Base-by-base conservation (phyloP, 257 asterid genomes). In the Capsicum chinense region DNA sequence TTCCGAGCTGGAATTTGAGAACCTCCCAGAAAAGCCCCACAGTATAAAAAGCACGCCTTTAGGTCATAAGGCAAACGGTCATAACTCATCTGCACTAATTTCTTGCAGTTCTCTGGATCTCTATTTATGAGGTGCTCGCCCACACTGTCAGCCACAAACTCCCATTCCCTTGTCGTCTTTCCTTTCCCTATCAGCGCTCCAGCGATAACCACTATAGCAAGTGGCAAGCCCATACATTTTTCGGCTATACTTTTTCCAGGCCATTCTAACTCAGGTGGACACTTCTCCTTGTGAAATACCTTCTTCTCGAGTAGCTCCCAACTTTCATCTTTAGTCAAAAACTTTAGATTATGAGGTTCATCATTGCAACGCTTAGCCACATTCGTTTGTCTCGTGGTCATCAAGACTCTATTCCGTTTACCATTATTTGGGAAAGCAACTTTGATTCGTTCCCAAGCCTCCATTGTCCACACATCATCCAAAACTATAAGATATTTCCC, bases 21-120 rank as follows among this genome's bases (percentile, higher is more conserved):
- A 66, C 88, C 95, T 8, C 91, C 92, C 0, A 91, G 92, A 85
- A 92, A 92, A 87, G 89, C 86, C 56, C 92, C 95, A 35, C 92
- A 83, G 76, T 93, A 93, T 80, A 92, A 83, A 59, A 93, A 93
- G 76, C 95, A 92, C 0, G 89, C 87, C 84, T 81, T 92, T n/a
- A 92, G 83, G 84, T 89, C 87, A 56, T 92, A 89, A 63, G 94
- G 94, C 26, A 93, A 74, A 83, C 88, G 85, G n/a, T 86, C 76
- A 85, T 90, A 93, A 83, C 93, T 91, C 17, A 90, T 70, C 21
- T 83, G 88, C 48, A 93, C 87, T 19, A 90, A 88, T 11, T 88
- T 89, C 89, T 86, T 84, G 5, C 89, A 89, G 44, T 56, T 89
- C 0, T 85, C 85, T 62, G 62, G 86, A 50, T 91, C 91, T 87